A percentile compares a stretch with the other conserved stretches of the same genome.
Conservation (phyloP, 208 protist genomes). For the Leishmania arabica region DNA sequence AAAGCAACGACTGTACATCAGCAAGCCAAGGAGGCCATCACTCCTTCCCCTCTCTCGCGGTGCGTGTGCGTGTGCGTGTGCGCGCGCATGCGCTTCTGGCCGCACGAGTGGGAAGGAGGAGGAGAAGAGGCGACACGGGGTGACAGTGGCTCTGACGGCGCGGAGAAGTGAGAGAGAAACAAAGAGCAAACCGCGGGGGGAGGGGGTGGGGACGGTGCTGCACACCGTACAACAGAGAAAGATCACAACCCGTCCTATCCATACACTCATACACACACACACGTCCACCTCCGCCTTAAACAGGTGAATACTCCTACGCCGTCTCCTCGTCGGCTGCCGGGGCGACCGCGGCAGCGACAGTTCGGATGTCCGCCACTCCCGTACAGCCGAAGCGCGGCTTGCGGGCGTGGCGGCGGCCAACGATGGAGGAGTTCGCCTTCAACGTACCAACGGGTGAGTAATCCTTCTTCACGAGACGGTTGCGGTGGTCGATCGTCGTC, state of each 20-base stretch:
- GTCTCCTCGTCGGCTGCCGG: slow-evolving; percentile 10
- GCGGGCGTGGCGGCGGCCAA: slow-evolving; percentile 65
- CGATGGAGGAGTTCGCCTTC: slow-evolving; percentile 65
- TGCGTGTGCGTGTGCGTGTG: not conserved
- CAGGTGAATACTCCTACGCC: not conserved
- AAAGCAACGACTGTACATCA: not conserved
- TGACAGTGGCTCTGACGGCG: not conserved
- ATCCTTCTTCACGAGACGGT: slow-evolving; percentile 54
- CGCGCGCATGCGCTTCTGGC: not conserved
- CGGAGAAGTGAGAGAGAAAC: not conserved
- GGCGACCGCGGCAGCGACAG: slow-evolving; percentile 6
- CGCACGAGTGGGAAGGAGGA: not conserved
- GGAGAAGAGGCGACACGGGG: not conserved
- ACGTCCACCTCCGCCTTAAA: not conserved
- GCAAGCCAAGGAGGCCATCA: too few species aligned
- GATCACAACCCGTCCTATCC: not conserved
- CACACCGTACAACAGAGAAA: not conserved
- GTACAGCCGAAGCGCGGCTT: slow-evolving; percentile 59
- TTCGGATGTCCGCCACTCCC: not conserved
- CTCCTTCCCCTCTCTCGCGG: not conserved
- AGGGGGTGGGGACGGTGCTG: not conserved
- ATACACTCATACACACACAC: not conserved
- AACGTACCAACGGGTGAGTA: slow-evolving; percentile 61
- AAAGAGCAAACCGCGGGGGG: not conserved
- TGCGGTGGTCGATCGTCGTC: slow-evolving; percentile 68